These are phyloP conservation scores for Tricladium varicosporioides DNA, from an alignment of 2,329 filamentous ascomycete genomes.

Conservation along the genomic window DNA sequence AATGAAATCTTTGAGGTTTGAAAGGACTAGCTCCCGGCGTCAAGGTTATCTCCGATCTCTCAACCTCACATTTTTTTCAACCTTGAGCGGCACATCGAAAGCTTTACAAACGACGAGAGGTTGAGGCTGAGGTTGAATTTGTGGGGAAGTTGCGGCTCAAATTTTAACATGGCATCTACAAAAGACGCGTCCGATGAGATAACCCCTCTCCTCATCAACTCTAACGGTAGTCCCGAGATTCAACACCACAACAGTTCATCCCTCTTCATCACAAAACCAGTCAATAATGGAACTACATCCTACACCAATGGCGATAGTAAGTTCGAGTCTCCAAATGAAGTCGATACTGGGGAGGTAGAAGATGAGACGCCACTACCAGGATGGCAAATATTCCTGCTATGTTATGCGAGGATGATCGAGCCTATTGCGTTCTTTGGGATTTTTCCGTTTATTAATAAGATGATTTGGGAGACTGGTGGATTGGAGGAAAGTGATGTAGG, in stretches of 20 bases:
- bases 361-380: constrained; percentile 51
- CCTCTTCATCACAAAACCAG: constrained; percentile 3
- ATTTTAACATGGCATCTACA: background rate
- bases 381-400: constrained; percentile 69
- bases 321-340: background rate
- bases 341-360: constrained; percentile 17
- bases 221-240: constrained; percentile 4
- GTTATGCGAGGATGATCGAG: constrained; percentile 70
- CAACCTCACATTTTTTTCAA: too few species aligned
- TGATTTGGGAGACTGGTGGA: constrained; percentile 66
- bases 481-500: constrained; percentile 66
- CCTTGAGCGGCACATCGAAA: too few species aligned
- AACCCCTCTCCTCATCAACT: constrained; percentile 19
- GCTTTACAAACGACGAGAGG: too few species aligned
- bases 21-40: background rate
- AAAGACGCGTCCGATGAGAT: constrained; percentile 8
- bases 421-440: constrained; percentile 82
- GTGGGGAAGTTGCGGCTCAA: background rate
- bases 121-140: too few species aligned
- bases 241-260: constrained; percentile 2
- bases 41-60: too few species aligned
- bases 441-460: constrained; percentile 76
- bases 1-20: too few species aligned
- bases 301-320: too few species aligned
- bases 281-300: background rate